Percentiles rank a stretch among this genome's conserved stretches.
Conservation (phyloP, 2,329 filamentous ascomycete genomes). For the Phaeomoniella chlamydospora region DNA sequence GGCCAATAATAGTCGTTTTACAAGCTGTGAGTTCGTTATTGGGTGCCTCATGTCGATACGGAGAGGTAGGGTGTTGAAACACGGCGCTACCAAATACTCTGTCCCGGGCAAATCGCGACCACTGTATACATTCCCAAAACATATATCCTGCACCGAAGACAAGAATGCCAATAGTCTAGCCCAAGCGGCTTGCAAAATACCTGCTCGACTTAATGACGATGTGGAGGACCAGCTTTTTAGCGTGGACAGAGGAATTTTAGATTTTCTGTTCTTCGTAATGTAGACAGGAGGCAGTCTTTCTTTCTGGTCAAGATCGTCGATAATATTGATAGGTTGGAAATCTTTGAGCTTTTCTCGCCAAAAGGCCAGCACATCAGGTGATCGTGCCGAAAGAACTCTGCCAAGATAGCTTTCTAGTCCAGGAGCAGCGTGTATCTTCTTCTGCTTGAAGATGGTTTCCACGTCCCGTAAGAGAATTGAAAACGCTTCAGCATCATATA, state of each 20-base stretch:
- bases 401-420: constrained; percentile 24
- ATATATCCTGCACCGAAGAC: constrained; percentile 49
- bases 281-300: neutral
- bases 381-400: constrained; percentile 5
- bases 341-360: constrained; percentile 46
- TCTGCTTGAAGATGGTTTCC: constrained; percentile 39
- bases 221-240: neutral
- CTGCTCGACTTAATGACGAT: constrained; percentile 33
- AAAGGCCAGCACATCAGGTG: constrained; percentile 29
- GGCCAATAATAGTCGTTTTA: constrained; percentile 44
- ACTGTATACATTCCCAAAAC: constrained; percentile 76
- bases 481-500: constrained; percentile 78
- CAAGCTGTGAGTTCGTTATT: constrained; percentile 39
- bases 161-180: constrained; percentile 45
- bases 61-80: constrained; percentile 78
- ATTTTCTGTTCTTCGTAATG: neutral
- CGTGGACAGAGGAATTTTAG: neutral
- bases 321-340: constrained; percentile 32
- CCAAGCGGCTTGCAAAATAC: constrained; percentile 61
- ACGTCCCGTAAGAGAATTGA: constrained; percentile 55
- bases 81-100: constrained; percentile 67
- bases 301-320: neutral
- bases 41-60: constrained; percentile 38
- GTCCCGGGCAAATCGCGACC: constrained; percentile 56
- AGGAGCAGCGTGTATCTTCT: constrained; percentile 3